Conservation (phyloP, 257 asterid species). For the Solanum bukasovii region DNA sequence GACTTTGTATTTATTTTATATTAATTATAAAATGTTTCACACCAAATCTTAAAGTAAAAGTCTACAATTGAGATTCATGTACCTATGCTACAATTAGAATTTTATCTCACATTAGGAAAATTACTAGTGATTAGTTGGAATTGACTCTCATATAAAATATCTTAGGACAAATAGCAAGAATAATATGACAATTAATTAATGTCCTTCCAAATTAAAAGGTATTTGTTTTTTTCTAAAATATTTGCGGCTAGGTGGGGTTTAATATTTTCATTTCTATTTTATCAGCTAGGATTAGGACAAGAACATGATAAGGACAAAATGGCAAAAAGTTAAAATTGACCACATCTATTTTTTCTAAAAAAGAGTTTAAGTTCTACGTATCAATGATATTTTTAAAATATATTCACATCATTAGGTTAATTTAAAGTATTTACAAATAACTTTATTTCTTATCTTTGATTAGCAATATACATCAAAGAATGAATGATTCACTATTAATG, state of each 20-base stretch:
- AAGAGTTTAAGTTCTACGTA: not conserved
- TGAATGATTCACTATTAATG: not conserved
- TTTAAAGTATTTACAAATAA: not conserved
- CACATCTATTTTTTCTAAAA: not conserved
- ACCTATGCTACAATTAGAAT: not conserved
- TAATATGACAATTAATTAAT: not conserved
- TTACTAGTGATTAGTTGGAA: not conserved
- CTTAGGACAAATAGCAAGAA: not conserved
- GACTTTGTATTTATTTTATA: no score
- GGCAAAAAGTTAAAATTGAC: not conserved
- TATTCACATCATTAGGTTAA: not conserved
- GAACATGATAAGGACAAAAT: not conserved
- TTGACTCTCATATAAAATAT: not conserved
- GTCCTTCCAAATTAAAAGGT: no score
- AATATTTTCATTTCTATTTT: not conserved
- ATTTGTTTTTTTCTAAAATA: not conserved
- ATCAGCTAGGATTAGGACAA: not conserved
- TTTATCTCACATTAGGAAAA: not conserved
- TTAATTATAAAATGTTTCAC: not conserved
- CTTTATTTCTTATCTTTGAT: not conserved
- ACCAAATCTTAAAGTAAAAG: not conserved
- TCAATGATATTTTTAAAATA: not conserved
- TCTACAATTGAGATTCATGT: not conserved
- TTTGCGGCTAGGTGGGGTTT: not conserved
- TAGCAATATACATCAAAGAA: not conserved